A percentile compares a stretch with the other conserved stretches of the same genome.
These are phyloP conservation scores for Cyphellophora europaea DNA, from an alignment of 2,329 filamentous ascomycete genomes.

Conservation along the genomic window DNA sequence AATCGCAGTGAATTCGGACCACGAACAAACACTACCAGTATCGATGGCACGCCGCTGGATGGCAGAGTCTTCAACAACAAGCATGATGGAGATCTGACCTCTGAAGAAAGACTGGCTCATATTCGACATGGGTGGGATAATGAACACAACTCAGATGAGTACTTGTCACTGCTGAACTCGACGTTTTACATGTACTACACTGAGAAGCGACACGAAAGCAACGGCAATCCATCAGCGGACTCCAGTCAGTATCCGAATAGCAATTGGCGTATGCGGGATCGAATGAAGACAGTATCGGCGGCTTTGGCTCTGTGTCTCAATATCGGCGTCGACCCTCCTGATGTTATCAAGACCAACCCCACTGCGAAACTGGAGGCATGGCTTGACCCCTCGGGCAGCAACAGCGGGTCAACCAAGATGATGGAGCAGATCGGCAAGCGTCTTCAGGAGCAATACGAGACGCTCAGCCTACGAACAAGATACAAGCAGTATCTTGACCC, in stretches of 20 bases:
- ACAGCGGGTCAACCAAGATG: constrained; percentile 67
- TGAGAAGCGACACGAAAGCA: constrained; percentile 93
- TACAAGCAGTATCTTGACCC: constrained; percentile 97
- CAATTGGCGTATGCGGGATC: constrained; percentile 96
- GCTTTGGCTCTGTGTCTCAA: constrained; percentile 92
- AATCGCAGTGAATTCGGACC: no score
- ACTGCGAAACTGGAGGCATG: constrained; percentile 92
- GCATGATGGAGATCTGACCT: neutral
- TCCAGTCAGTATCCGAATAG: constrained; percentile 52
- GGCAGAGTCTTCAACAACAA: no score
- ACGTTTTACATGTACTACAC: constrained; percentile 99
- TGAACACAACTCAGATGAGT: constrained; percentile 83
- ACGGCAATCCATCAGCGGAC: constrained; percentile 65
- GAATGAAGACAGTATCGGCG: constrained; percentile 92
- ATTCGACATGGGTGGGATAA: constrained; percentile 85
- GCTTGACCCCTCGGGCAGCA: constrained; percentile 80
- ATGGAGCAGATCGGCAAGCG: constrained; percentile 93
- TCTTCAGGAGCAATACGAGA: constrained; percentile 94
- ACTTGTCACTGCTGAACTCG: constrained; percentile 76
- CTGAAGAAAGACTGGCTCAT: constrained; percentile 42
- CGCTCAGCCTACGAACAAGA: constrained; percentile 83
- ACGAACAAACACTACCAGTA: no score
- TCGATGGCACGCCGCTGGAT: no score
- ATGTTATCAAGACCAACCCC: constrained; percentile 90
- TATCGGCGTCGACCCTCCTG: constrained; percentile 92